Base-by-base conservation (phyloP, 352 stramenopile species). In the Pythium pyrilobum region DNA sequence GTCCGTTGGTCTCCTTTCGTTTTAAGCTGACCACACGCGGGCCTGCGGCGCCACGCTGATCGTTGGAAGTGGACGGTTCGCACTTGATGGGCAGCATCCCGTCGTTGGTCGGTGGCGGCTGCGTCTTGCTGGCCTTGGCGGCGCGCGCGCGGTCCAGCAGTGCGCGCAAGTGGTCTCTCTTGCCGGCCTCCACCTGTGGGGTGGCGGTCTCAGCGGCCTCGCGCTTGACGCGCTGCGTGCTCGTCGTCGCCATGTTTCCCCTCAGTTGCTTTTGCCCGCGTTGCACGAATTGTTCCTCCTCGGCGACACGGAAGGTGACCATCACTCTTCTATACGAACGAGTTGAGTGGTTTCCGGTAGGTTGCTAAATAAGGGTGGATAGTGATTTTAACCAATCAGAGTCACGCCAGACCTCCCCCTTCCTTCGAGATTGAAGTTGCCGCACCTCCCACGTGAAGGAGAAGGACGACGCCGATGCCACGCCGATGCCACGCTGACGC, bases 61-160 rank as follows among this genome's bases (percentile, higher is more conserved):
- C 4, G 11, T 15, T 15, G 28, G 18, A 18, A 9, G 16, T 3
- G 21, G 10, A n/a, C 13, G 37, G 16, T 21, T 9, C 16, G 16
- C 15, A 12, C 37, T n/a, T n/a, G n/a, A n/a, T n/a, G n/a, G n/a
- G n/a, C n/a, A n/a, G n/a, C n/a, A n/a, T n/a, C n/a, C n/a, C 38
- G 38, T 5, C 38, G 38, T 15, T 16, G 38, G 9, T 16, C 23
- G 23, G 42, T 24, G 12, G 8, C 6, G 15, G 15, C 16, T 13
- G 28, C 5, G 25, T 28, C 43, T 51, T 8, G 18, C 37, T 56
- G 48, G 37, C 38, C 43, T 51, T 8, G 18, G 8, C 47, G 48
- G 37, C 38, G 12, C 69, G 64, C 16, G 68, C 71, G 27, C 63
- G 71, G 46, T 73, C 65, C 25, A 82, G 62, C n/a, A 84, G 57